Base-by-base conservation (phyloP, 495 filamentous ascomycete species). In the Cenococcum geophilum region DNA sequence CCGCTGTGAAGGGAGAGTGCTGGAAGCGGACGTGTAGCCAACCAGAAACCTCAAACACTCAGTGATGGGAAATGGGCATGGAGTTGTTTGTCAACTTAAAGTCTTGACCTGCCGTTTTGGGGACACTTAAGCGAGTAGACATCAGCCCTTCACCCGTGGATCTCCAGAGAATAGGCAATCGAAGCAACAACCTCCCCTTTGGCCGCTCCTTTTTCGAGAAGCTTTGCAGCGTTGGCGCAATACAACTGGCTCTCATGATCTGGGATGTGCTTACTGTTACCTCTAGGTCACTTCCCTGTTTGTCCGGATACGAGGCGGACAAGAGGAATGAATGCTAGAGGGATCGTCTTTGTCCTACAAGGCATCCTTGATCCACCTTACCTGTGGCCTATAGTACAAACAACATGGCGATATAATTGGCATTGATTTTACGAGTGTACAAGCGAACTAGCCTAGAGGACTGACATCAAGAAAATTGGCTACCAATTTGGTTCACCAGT, bases 201-300 rank as follows among this genome's bases (percentile, higher is more conserved):
- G 18, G 45, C 22, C n/a, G 45, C 45, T 49, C n/a, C 49, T 52
- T 52, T 32, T 14, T 27, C 49, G 49, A 52, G 21, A 52, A 52
- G 49, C 49, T 52, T 18, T 52, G 49, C 20, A 27, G 21, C 49
- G 25, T 4, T 23, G 23, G 25, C 8, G 23, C 23, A 52, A 23
- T 52, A 16, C 18, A 22, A 11, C 23, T 23, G 21, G 18, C 22
- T 14, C 4, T 2, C 11, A 45, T 45, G 14, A 45, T 45, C 40
- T 45, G 40, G 18, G 12, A 45, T 45, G 11, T 45, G 40, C 18
- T 45, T 14, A 16, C 18, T 45, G 12, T 45, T 45, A 14, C 18
- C 11, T 45, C 40, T 10, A 14, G 40, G 40, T 14, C 2, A 18
- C 40, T 14, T 23, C 14, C 49, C 49, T 18, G 14, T 14, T 49